These are phyloP conservation scores for Mycosarcoma mackinlayi DNA, from an alignment of 1,284 basidiomycete species.

Conservation along the genomic window DNA sequence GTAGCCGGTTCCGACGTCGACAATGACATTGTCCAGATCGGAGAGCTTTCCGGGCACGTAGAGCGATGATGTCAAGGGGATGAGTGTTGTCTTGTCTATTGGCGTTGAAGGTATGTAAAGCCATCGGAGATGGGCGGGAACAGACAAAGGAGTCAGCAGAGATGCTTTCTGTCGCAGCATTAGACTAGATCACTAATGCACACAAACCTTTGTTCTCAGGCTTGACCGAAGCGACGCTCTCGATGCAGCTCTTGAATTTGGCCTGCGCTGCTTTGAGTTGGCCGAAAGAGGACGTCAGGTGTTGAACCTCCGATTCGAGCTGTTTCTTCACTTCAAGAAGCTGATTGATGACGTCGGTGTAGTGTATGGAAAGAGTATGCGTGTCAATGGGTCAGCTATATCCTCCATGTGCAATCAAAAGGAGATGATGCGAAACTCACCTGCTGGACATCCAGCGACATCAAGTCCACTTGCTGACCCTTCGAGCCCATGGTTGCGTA, in stretches of 20 bases:
- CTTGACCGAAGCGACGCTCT: conserved; percentile 82
- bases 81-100: conserved; percentile 84
- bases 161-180: no score
- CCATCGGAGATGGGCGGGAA: no score
- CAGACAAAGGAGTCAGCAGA: background rate
- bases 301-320: conserved; percentile 82
- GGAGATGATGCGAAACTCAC: conserved; percentile 20
- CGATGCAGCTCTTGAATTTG: conserved; percentile 88
- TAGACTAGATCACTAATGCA: no score
- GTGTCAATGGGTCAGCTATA: background rate
- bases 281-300: conserved; percentile 89
- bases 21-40: conserved; percentile 86
- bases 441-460: conserved; percentile 54
- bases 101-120: background rate
- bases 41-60: conserved; percentile 91
- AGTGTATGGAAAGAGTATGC: background rate
- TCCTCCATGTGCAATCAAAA: background rate
- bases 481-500: conserved; percentile 38
- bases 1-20: conserved; percentile 96
- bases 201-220: conserved; percentile 75
- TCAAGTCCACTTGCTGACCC: conserved; percentile 56
- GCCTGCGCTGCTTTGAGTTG: conserved; percentile 92
- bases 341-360: conserved; percentile 22
- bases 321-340: conserved; percentile 65
- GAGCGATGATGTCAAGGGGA: conserved; percentile 91